Evolutionary conservation across 371 early-diverging fungal genomes (phyloP).

Genomic region (Mucor mucedo): DNA sequence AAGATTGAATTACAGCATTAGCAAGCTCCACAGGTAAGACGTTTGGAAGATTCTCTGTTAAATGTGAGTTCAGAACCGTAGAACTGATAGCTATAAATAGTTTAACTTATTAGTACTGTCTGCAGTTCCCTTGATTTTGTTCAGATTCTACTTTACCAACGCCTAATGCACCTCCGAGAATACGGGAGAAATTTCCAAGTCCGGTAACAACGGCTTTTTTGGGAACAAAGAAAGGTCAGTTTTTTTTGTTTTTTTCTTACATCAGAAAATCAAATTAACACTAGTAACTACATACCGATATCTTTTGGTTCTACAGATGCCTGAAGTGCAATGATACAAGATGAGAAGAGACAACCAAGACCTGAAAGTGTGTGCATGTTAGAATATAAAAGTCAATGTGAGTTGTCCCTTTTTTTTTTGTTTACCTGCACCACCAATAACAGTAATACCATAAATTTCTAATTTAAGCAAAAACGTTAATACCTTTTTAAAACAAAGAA

Average conservation of each 20-base stretch:
- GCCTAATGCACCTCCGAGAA: slow-evolving; percentile 57
- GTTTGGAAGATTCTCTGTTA: slow-evolving; percentile 30
- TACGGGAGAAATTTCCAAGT: slow-evolving; percentile 48
- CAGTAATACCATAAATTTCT: slow-evolving; percentile 48
- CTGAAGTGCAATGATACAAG: slow-evolving; percentile 52
- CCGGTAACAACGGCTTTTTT: slow-evolving; percentile 50
- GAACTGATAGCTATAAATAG: slow-evolving; percentile 39
- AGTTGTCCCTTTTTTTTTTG: neutral
- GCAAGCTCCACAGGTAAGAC: slow-evolving; percentile 37
- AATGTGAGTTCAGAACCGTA: slow-evolving; percentile 42
- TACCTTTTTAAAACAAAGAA: neutral
- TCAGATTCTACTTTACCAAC: slow-evolving; percentile 14
- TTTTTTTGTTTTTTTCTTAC: neutral
- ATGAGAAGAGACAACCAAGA: slow-evolving; percentile 41
- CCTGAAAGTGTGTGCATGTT: slow-evolving; percentile 8
- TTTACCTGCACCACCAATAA: slow-evolving; percentile 40
- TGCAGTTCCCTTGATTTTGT: neutral
- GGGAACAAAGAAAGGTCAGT: neutral
- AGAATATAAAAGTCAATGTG: too few relatives aligned
- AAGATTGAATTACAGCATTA: slow-evolving; percentile 28
- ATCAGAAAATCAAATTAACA: slow-evolving; percentile 5
- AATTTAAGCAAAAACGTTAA: neutral
- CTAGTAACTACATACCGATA: slow-evolving; percentile 21
- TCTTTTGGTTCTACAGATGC: slow-evolving; percentile 47
- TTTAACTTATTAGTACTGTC: neutral